Evolutionary conservation across 164 flowering plant species (phyloP).

Genomic region (Stephania yunnanensis): DNA sequence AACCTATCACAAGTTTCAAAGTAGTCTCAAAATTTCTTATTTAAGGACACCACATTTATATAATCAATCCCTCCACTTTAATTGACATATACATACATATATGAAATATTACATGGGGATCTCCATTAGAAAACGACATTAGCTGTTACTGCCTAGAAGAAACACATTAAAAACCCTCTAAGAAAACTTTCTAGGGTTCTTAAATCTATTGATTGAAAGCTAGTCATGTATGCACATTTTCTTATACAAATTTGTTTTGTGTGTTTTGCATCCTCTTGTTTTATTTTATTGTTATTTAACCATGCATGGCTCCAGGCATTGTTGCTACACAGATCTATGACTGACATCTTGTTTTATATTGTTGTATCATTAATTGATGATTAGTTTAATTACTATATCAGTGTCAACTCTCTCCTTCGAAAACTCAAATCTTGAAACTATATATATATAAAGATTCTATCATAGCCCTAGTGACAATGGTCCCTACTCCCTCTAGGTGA

Average conservation of each 20-base stretch:
- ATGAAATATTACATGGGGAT: conserved; percentile 21
- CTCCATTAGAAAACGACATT: conserved; percentile 17
- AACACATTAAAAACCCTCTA: conserved; percentile 2
- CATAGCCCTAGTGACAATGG: background rate
- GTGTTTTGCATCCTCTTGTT: background rate
- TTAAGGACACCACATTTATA: background rate
- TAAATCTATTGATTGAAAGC: conserved; percentile 1
- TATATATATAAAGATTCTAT: background rate
- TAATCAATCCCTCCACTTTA: background rate
- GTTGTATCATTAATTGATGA: conserved; percentile 16
- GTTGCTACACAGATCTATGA: conserved; percentile 22
- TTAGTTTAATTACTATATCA: conserved; percentile 14
- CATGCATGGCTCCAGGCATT: conserved; percentile 21
- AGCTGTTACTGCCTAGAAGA: conserved; percentile 15
- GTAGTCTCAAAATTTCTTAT: background rate
- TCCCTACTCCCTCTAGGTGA: background rate
- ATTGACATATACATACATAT: conserved; percentile 5
- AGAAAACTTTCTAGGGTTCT: conserved; percentile 11
- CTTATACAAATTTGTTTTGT: background rate
- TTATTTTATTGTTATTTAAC: background rate
- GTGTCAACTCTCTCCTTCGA: conserved; percentile 39
- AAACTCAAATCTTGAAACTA: conserved; percentile 9
- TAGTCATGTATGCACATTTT: background rate
- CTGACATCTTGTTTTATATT: conserved; percentile 35
- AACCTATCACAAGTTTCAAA: conserved; percentile 2